A percentile compares a stretch with the other conserved stretches of the same genome.
Conservation (phyloP, 805 yeast species). For the Candida ficus region DNA sequence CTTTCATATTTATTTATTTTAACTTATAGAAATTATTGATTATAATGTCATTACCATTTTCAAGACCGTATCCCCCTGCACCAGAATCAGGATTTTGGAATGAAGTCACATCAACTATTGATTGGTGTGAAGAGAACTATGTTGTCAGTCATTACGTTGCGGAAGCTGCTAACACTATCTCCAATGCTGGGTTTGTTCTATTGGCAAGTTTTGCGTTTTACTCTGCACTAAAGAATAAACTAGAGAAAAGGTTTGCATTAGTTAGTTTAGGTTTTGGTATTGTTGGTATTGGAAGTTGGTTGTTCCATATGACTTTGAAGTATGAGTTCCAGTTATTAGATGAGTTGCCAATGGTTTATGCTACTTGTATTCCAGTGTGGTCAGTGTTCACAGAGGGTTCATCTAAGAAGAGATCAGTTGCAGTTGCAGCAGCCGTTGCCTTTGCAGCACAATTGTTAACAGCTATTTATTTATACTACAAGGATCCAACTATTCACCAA, state of each 20-base stretch:
- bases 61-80: constrained; percentile 50
- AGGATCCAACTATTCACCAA: constrained; percentile 88
- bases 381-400: constrained; percentile 61
- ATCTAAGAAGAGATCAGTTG: constrained; percentile 30
- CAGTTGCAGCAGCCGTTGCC: constrained; percentile 43
- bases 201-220: constrained; percentile 61
- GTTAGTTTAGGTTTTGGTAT: constrained; percentile 75
- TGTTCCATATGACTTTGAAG: constrained; percentile 91
- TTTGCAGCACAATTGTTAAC: constrained; percentile 60
- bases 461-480: constrained; percentile 60
- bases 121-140: constrained; percentile 98
- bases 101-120: constrained; percentile 85
- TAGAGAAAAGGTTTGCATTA: constrained; percentile 67
- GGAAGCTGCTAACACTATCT: constrained; percentile 81
- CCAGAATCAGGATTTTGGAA: constrained; percentile 73
- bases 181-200: constrained; percentile 57
- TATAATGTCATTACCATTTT: constrained; percentile 35
- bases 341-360: constrained; percentile 97
- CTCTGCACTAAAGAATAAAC: constrained; percentile 52
- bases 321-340: constrained; percentile 90
- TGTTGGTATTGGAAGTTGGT: constrained; percentile 92
- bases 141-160: constrained; percentile 83
- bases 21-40: not conserved
- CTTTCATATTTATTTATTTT: not conserved
- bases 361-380: constrained; percentile 94